Evolutionary conservation across 805 yeast genomes (phyloP), one percentile per base, ranked within the genome.

Genomic region (Yarrowia phangngaensis): DNA sequence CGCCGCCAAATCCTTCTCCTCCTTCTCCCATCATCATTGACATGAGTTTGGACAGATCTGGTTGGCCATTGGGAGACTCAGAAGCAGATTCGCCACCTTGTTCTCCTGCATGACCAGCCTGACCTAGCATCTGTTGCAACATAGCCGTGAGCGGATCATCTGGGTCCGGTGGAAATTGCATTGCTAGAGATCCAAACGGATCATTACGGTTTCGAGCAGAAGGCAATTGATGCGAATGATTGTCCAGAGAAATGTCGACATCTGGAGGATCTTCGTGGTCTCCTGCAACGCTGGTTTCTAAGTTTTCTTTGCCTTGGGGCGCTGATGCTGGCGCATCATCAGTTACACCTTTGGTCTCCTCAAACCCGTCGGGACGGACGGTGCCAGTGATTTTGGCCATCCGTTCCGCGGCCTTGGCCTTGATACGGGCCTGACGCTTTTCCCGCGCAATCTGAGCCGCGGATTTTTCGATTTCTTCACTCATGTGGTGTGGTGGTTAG

Each of bases 381-480:
- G 35, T 45, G 14, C 26, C n/a, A 9, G 50, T 45, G 41, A 45
- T 45, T 24, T 32, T 31, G 20, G 40, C 50, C 40, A 45, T 32
- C 32, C 50, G 30, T 15, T 31, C 50, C 12, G 50, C 50, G 13
- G 40, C 50, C 20, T 17, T 26, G 12, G 20, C 29, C 41, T 45
- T 45, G 41, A 45, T 45, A 14, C 40, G 30, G 11, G 50, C 50
- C 32, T 33, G 38, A 13, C 50, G 50, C 40, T 27, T 24, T 15
- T 45, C 50, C 9, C 50, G 48, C 2, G 48, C 48, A 8, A 41
- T 11, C n/a, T 41, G 48, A 4, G 48, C 48, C 11, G 48, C 48
- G 15, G 20, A 22, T 23, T 41, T 41, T 29, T 41, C 48, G 1
- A 20, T 22, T 15, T 41, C 48, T n/a, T n/a, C n/a, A n/a, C n/a